phyloP scores from a whole-genome alignment of 306 rosid species.

The Prunus fruticosa region DNA sequence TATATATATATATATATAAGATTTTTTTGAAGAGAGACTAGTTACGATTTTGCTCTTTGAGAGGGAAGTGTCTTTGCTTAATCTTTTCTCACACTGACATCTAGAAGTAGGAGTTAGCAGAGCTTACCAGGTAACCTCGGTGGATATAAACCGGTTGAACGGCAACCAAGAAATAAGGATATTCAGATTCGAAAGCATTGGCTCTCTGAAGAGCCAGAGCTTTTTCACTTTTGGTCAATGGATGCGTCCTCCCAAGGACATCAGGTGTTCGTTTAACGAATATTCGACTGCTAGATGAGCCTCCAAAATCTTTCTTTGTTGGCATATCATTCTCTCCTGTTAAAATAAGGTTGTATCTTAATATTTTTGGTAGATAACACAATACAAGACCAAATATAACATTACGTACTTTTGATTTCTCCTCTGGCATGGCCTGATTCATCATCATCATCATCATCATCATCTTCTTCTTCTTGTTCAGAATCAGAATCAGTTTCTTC shows the following conservation, averaged over 20 bases:
- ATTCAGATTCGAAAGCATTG: background rate
- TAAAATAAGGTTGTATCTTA: background rate
- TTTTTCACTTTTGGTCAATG: background rate
- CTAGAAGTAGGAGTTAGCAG: too few species aligned
- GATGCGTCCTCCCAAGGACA: background rate
- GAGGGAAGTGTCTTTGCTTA: background rate
- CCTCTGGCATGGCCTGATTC: background rate
- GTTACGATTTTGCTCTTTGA: background rate
- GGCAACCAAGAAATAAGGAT: slow-evolving; percentile 13
- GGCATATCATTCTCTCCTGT: background rate
- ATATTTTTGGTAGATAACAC: background rate
- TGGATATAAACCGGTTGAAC: slow-evolving; percentile 13
- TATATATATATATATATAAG: background rate
- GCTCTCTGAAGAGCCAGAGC: slow-evolving; percentile 11
- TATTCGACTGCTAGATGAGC: background rate
- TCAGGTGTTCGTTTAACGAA: background rate
- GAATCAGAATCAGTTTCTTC: background rate
- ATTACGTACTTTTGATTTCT: background rate
- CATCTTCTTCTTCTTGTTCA: background rate
- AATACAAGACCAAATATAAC: too few species aligned
- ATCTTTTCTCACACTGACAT: background rate
- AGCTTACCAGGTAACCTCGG: background rate
- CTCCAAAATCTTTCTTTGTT: background rate
- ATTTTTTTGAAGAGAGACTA: too few species aligned
- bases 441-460: background rate